Evolutionary conservation across 306 rosid genomes (phyloP).

Genomic region (Sesbania bispinosa): DNA sequence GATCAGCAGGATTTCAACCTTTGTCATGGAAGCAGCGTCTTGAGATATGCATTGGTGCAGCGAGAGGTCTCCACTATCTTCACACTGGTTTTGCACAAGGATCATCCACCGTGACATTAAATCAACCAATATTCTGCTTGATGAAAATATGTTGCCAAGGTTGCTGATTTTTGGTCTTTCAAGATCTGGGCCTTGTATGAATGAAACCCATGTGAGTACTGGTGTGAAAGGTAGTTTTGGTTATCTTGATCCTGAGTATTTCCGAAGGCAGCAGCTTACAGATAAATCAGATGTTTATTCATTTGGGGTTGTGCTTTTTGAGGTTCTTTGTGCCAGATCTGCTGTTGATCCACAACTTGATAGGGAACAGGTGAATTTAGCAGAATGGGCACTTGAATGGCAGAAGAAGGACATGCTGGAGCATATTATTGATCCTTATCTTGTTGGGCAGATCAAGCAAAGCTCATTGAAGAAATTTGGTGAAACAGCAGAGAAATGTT

Average conservation of each 20-base stretch:
- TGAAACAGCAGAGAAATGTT: conserved; percentile 92
- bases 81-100: conserved; percentile 89
- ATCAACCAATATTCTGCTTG: conserved; percentile 82
- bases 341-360: conserved; percentile 82
- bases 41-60: conserved; percentile 87
- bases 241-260: conserved; percentile 86
- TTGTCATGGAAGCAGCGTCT: conserved; percentile 89
- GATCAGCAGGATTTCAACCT: conserved; percentile 44
- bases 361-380: conserved; percentile 81
- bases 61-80: conserved; percentile 89
- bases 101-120: conserved; percentile 94
- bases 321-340: conserved; percentile 82
- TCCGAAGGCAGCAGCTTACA: conserved; percentile 85
- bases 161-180: conserved; percentile 96
- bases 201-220: conserved; percentile 89
- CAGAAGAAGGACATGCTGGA: conserved; percentile 71
- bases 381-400: conserved; percentile 85
- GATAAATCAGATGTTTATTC: conserved; percentile 93
- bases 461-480: conserved; percentile 68
- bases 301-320: conserved; percentile 85
- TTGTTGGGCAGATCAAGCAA: conserved; percentile 63
- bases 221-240: conserved; percentile 91
- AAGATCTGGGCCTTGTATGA: conserved; percentile 74
- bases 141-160: conserved; percentile 79
- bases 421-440: conserved; percentile 58